phyloP scores from a whole-genome alignment of 306 rosid genomes.

The Prunus dulcis region DNA sequence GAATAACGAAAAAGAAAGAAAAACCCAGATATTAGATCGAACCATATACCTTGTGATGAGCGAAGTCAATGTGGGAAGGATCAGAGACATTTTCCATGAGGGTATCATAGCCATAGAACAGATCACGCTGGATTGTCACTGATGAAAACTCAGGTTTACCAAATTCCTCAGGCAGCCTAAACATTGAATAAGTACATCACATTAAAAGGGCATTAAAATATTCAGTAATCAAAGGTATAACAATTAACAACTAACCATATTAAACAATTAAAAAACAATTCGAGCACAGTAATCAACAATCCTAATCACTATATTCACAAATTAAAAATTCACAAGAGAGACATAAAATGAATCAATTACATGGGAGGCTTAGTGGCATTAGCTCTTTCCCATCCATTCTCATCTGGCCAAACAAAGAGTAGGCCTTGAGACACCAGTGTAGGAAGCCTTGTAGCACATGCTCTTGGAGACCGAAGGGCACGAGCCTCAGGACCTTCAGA shows the following conservation, averaged over 20 bases:
- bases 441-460: conserved; percentile 79
- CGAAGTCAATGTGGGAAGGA: conserved; percentile 96
- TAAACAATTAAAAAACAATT: neutral
- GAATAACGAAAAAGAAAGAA: neutral
- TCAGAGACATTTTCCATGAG: conserved; percentile 98
- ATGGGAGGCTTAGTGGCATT: conserved; percentile 70
- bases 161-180: conserved; percentile 90
- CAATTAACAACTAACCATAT: neutral
- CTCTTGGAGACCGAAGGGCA: conserved; percentile 71
- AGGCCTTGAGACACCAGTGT: conserved; percentile 87
- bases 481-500: conserved; percentile 90
- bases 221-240: neutral
- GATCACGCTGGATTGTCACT: conserved; percentile 97
- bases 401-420: conserved; percentile 98
- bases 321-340: neutral
- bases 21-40: neutral
- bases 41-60: conserved; percentile 87
- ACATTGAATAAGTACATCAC: conserved; percentile 10
- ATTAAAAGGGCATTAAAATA: conserved; percentile 15
- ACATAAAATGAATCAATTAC: conserved; percentile 36
- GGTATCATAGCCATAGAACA: conserved; percentile 92
- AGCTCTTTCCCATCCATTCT: conserved; percentile 94
- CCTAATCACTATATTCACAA: neutral
- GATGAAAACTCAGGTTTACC: conserved; percentile 82
- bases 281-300: neutral